Conservation (phyloP, 192 early-diverging fungal species). For the Dissophora ornata region DNA sequence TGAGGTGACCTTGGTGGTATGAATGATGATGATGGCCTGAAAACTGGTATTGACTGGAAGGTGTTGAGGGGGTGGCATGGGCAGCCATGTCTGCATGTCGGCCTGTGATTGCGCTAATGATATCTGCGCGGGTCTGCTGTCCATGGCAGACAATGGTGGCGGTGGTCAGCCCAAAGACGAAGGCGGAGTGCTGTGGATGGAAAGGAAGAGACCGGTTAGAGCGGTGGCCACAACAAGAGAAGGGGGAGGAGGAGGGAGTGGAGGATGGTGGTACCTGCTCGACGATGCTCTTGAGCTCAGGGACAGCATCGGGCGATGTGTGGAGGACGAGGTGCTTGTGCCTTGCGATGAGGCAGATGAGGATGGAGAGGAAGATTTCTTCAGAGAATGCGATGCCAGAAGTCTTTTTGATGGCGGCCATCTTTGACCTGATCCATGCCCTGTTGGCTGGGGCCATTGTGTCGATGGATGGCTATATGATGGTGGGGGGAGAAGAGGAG, state of each 20-base stretch:
- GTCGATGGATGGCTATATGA: too few species aligned
- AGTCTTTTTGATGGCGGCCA: conserved; percentile 54
- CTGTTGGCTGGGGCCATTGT: conserved; percentile 49
- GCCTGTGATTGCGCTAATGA: conserved; percentile 47
- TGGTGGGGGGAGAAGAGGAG: too few species aligned
- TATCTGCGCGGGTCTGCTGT: conserved; percentile 49
- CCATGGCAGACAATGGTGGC: conserved; percentile 58
- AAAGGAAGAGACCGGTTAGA: too few species aligned
- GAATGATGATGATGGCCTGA: conserved; percentile 13
- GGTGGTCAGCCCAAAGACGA: conserved; percentile 59
- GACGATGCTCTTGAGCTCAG: conserved; percentile 59
- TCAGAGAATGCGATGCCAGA: conserved; percentile 60
- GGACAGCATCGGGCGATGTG: conserved; percentile 43
- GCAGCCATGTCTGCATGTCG: conserved; percentile 31
- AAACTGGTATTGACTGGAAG: conserved; percentile 26
- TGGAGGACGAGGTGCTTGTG: conserved; percentile 64
- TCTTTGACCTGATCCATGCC: conserved; percentile 60
- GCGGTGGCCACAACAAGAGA: not conserved
- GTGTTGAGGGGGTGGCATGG: conserved; percentile 20
- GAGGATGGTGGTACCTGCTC: conserved; percentile 52
- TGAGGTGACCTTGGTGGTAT: conserved; percentile 12
- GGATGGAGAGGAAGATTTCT: conserved; percentile 66
- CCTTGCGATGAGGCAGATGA: conserved; percentile 63
- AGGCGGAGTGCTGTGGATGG: conserved; percentile 48
- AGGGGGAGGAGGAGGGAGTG: not conserved